phyloP scores from a whole-genome alignment of 805 yeast genomes.

The Torulaspora quercuum region DNA sequence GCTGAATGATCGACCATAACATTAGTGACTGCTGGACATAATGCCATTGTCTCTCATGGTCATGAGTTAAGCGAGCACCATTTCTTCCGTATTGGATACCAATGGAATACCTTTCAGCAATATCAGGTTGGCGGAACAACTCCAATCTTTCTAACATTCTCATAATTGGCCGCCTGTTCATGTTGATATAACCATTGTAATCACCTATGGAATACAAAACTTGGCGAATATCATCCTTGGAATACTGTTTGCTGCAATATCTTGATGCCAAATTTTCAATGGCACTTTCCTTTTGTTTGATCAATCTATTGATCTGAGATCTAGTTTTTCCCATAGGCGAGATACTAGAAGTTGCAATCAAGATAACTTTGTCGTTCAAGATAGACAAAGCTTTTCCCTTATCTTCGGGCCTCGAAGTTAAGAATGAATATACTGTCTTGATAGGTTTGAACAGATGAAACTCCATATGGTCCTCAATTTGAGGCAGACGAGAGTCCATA shows the following conservation, averaged over 20 bases:
- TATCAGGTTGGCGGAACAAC: constrained; percentile 45
- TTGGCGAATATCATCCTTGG: constrained; percentile 64
- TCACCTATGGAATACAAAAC: constrained; percentile 76
- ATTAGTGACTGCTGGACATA: constrained; percentile 73
- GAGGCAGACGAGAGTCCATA: constrained; percentile 77
- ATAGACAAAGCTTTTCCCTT: constrained; percentile 39
- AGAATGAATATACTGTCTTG: constrained; percentile 52
- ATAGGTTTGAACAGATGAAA: constrained; percentile 74
- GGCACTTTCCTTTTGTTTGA: constrained; percentile 63
- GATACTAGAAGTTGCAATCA: constrained; percentile 67
- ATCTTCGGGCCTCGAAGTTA: constrained; percentile 43
- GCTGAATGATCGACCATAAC: constrained; percentile 72
- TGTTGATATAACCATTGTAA: constrained; percentile 65
- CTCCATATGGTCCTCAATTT: constrained; percentile 65
- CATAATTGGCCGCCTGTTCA: constrained; percentile 64
- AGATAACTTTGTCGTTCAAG: constrained; percentile 55
- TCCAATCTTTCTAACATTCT: constrained; percentile 55
- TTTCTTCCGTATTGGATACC: constrained; percentile 63
- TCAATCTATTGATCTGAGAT: constrained; percentile 51
- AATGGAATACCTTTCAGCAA: constrained; percentile 43
- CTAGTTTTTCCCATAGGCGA: constrained; percentile 57
- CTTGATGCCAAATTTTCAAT: constrained; percentile 55
- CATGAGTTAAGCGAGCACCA: constrained; percentile 72
- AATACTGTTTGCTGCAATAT: constrained; percentile 43
- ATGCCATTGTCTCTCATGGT: constrained; percentile 66